A percentile compares a stretch with the other conserved stretches of the same genome.
phyloP scores from a whole-genome alignment of 768 basidiomycete species.

The Austroboletus festivus region DNA sequence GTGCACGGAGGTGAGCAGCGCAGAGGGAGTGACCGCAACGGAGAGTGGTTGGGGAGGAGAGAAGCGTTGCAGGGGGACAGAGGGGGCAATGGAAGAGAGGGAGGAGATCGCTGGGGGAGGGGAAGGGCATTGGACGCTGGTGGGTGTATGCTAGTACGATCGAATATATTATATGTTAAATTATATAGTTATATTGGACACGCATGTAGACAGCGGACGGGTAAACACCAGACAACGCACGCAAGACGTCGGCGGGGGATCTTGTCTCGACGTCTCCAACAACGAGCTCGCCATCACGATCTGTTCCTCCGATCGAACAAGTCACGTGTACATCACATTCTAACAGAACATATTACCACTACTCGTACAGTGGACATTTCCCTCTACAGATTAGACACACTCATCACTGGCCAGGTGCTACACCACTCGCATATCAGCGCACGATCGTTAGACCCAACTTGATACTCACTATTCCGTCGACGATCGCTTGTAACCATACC shows the following conservation, averaged over 20 bases:
- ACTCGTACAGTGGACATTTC: background rate
- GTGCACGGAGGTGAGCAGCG: conserved; percentile 42
- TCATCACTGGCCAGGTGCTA: conserved; percentile 30
- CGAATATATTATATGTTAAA: too few relatives aligned
- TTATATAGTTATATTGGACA: too few relatives aligned
- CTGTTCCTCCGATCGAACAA: conserved; percentile 24
- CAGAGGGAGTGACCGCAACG: conserved; percentile 86
- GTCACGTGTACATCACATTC: conserved; percentile 26
- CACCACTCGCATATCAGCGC: background rate
- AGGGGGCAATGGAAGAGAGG: conserved; percentile 52
- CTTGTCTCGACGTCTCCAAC: conserved; percentile 20
- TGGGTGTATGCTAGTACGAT: background rate
- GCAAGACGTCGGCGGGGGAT: conserved; percentile 28
- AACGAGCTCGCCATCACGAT: conserved; percentile 27
- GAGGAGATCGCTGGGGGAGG: conserved; percentile 28
- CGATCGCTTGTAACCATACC: conserved; percentile 75
- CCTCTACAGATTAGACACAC: conserved; percentile 22
- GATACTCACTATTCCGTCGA: conserved; percentile 68
- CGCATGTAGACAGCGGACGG: conserved; percentile 13
- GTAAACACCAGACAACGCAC: conserved; percentile 8
- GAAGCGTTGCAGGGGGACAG: conserved; percentile 39
- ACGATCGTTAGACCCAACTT: background rate
- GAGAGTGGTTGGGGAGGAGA: conserved; percentile 53
- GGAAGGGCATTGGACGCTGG: conserved; percentile 19
- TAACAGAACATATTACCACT: conserved; percentile 3